Conservation (phyloP, 2,329 filamentous ascomycete species). For the Cladosporium phlei region DNA sequence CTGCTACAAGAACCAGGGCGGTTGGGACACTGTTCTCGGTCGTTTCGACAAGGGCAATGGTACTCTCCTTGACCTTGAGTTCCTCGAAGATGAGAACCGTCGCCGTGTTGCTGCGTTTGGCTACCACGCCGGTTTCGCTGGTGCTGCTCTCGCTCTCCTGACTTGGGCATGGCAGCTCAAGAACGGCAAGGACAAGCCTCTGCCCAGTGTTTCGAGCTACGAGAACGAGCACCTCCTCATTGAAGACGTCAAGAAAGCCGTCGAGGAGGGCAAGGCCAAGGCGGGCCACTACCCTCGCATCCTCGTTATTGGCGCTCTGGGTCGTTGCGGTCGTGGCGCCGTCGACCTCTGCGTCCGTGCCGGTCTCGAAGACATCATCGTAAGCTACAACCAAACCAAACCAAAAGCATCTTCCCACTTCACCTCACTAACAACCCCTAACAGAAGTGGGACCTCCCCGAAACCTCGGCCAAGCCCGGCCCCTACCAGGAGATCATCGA, state of each 20-base stretch:
- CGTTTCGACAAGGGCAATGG: constrained; percentile 73
- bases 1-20: constrained; percentile 53
- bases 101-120: constrained; percentile 68
- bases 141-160: constrained; percentile 60
- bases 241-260: constrained; percentile 64
- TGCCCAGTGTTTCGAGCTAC: constrained; percentile 64
- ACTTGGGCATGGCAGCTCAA: constrained; percentile 79
- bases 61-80: constrained; percentile 80
- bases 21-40: constrained; percentile 74
- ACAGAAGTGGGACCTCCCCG: constrained; percentile 67
- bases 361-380: constrained; percentile 66
- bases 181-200: constrained; percentile 60
- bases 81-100: constrained; percentile 67
- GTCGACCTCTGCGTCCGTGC: constrained; percentile 72
- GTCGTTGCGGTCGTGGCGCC: constrained; percentile 79
- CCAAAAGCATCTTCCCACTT: too few relatives aligned
- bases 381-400: constrained; percentile 8
- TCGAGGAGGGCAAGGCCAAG: constrained; percentile 63
- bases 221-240: constrained; percentile 71
- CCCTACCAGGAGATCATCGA: constrained; percentile 35
- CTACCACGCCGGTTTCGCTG: constrained; percentile 68
- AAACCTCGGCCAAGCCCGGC: constrained; percentile 62
- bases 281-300: constrained; percentile 65
- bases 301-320: constrained; percentile 73
- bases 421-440: neutral